A percentile compares a stretch with the other conserved stretches of the same genome.
These are phyloP conservation scores for Scheffersomyces parashehatae DNA, from an alignment of 1,139 yeast genomes.

Conservation along the genomic window DNA sequence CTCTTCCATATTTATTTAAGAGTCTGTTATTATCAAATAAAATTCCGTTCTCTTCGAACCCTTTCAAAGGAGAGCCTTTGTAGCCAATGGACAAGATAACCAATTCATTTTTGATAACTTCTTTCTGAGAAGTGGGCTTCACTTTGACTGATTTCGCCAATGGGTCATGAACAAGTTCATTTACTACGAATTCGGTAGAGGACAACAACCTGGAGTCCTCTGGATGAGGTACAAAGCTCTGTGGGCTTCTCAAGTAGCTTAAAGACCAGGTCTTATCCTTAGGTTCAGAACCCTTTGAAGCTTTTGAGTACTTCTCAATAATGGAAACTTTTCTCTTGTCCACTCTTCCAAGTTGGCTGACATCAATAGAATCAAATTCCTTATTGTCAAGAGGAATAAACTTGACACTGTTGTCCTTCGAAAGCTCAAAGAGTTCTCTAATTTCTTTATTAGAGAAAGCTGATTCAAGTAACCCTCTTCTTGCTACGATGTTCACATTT, in stretches of 20 bases:
- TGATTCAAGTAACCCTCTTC: slow-evolving; percentile 80
- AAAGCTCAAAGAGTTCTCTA: slow-evolving; percentile 73
- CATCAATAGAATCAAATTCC: slow-evolving; percentile 41
- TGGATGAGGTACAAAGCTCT: slow-evolving; percentile 43
- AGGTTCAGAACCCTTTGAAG: slow-evolving; percentile 12
- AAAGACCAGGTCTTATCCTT: slow-evolving; percentile 62
- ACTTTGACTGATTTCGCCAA: slow-evolving; percentile 37
- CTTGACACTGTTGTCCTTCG: slow-evolving; percentile 48
- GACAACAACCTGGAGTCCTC: slow-evolving; percentile 32
- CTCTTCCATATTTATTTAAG: slow-evolving; percentile 62
- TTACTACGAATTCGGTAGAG: slow-evolving; percentile 51
- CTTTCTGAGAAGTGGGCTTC: slow-evolving; percentile 39
- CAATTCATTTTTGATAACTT: slow-evolving; percentile 56
- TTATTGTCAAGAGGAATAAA: slow-evolving; percentile 56
- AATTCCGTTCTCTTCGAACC: slow-evolving; percentile 53
- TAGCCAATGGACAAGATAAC: slow-evolving; percentile 86
- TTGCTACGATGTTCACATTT: slow-evolving; percentile 72
- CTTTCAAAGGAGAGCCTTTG: slow-evolving; percentile 63
- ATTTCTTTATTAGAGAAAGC: slow-evolving; percentile 93
- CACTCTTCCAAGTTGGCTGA: slow-evolving; percentile 56
- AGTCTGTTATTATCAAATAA: slow-evolving; percentile 63
- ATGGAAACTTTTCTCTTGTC: slow-evolving; percentile 69
- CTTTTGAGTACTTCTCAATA: slow-evolving; percentile 51
- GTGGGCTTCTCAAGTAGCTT: slow-evolving; percentile 70
- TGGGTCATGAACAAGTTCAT: slow-evolving; percentile 39